Base-by-base conservation (phyloP, 2,329 filamentous ascomycete species). In the Basipetospora chlamydospora region DNA sequence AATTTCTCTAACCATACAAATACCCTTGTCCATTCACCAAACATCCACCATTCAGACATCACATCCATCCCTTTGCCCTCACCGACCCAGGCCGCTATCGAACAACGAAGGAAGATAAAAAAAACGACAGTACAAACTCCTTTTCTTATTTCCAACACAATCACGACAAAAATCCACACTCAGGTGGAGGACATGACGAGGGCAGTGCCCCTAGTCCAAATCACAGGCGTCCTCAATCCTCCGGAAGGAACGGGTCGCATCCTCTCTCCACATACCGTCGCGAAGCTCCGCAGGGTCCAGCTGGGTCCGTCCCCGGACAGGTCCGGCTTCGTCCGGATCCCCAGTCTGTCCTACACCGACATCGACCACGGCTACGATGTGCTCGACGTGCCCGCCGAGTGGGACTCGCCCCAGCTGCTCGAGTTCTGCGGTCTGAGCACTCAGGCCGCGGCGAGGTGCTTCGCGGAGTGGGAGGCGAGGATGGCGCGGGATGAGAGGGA, bases 291-390 rank as follows among this genome's bases (percentile, higher is more conserved):
- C 28, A 17, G 35, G 20, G 18, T 25, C n/a, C 35, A 37, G 28
- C 35, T 37, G 1, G 8, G 15, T 6, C 26, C 28, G 3, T 37
- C 35, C 9, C 10, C 28, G 11, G 28, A 28, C 9, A 28, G 21
- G 18, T 15, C 9, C 7, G 35, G 35, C 20, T 37, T 37, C 35
- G 28, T 28, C 17, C 35, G 35, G 13, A 37, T 37, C n/a, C 28
- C 35, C 11, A 13, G 26, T 9, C 35, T 37, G 6, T 18, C 35
- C 13, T 37, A 37, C 28, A 37, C 35, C 18, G 31, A 30, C 26
- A 21, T 16, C 35, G 35, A 37, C 35, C 35, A 37, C 28, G 35
- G 35, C 13, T 37, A 20, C 28, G 35, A 37, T 21, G 28, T 31
- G 18, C 35, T 37, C 18, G 35, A 37, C 18, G 17, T 37, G 12